Evolutionary conservation across 2,329 filamentous ascomycete species (phyloP).

Genomic region (Piedraia hortae): DNA sequence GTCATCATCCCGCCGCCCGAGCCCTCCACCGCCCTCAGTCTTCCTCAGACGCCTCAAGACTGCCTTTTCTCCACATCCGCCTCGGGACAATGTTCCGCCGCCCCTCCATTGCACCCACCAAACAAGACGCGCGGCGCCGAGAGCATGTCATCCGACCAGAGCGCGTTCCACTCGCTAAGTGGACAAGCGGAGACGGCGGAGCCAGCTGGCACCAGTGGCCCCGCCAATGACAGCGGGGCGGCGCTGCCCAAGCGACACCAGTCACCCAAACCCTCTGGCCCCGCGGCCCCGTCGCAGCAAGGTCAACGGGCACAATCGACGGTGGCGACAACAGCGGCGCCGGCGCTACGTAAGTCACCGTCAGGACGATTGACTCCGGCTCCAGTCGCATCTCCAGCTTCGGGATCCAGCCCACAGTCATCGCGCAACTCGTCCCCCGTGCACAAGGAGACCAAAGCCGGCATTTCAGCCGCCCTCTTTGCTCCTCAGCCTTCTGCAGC

Average conservation of each 20-base stretch:
- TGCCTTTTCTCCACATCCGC: too few relatives aligned
- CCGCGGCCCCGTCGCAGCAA: not conserved
- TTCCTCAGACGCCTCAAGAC: too few relatives aligned
- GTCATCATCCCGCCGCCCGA: too few relatives aligned
- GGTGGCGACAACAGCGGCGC: conserved; percentile 3
- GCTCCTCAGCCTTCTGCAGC: conserved; percentile 30
- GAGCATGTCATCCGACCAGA: too few relatives aligned
- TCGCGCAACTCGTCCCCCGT: conserved; percentile 22
- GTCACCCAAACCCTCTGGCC: not conserved
- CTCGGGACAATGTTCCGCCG: too few relatives aligned
- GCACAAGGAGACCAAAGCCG: conserved; percentile 18
- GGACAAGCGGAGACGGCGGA: too few relatives aligned
- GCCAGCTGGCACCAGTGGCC: too few relatives aligned
- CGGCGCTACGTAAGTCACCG: conserved; percentile 7
- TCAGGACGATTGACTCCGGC: conserved; percentile 8
- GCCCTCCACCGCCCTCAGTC: too few relatives aligned
- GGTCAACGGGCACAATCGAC: conserved; percentile 2
- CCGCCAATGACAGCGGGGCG: too few relatives aligned
- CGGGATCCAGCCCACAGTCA: conserved; percentile 17
- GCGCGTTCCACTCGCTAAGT: too few relatives aligned
- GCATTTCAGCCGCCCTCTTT: conserved; percentile 9
- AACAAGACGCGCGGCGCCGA: too few relatives aligned
- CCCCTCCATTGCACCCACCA: too few relatives aligned
- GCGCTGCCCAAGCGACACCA: not conserved
- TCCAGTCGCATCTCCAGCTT: conserved; percentile 10